Evolutionary conservation across 2,329 filamentous ascomycete species (phyloP), one percentile per base, ranked within the genome.

Genomic region (Ophiocordyceps camponoti-saundersi): DNA sequence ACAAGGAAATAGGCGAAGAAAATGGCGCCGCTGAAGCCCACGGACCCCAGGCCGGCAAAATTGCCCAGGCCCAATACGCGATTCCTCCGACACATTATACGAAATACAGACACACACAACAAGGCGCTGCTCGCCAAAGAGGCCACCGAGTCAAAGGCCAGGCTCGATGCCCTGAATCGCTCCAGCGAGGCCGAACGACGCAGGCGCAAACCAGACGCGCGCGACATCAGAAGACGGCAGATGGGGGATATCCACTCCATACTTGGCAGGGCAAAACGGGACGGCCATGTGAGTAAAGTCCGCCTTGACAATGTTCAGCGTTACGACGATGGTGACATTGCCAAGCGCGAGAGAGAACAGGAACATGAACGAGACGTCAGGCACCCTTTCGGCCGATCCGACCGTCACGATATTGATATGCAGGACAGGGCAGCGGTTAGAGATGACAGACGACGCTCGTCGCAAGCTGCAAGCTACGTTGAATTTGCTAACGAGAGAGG

Each of bases 51-150:
- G 57, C 76, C 80, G 48, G 65, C 74, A 43, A 75, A 75, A 53
- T 77, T 80, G 52, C 86, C 85, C 1, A 95, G 90, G 60, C 89
- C 90, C 3, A 96, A 98, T 57, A 95, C 85, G 0, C 77, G 84
- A 32, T 96, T 96, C 59, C 67, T 98, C 41, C 80, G 80, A 48
- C 83, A 92, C 56, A 85, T 96, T 48, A 86, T 98, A 51, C 83
- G 82, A 52, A 84, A 92, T 53, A 93, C 87, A 10, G 84, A 93
- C 55, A 82, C 65, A 47, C 90, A 98, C 65, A 98, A 98, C 72
- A 79, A 84, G 22, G 84, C 86, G 1, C 70, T 96, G 29, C 76
- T 87, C 18, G 85, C 84, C 1, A 93, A 82, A 57, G 90, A 96
- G 61, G 80, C 81, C 23, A 79, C 83, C 44, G 89, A 96, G 53